A percentile compares a stretch with the other conserved stretches of the same genome.
Evolutionary conservation across 768 basidiomycete species (phyloP).

Genomic region (Fomitopsis serialis): DNA sequence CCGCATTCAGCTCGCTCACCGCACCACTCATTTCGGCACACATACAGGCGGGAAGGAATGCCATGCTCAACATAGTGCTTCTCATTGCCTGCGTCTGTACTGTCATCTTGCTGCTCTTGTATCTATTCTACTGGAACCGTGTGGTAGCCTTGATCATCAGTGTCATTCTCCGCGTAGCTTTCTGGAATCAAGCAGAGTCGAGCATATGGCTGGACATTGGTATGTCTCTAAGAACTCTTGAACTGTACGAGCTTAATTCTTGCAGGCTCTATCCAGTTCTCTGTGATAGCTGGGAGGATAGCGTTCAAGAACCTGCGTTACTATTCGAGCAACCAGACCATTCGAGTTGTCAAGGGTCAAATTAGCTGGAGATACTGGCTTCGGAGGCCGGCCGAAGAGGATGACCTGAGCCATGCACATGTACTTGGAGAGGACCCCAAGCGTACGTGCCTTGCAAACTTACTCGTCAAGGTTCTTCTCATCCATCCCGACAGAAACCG

Average conservation of each 20-base stretch:
- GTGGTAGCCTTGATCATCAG: conserved; percentile 68
- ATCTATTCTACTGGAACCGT: conserved; percentile 91
- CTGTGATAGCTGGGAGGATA: conserved; percentile 80
- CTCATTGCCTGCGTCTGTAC: conserved; percentile 60
- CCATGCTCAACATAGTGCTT: conserved; percentile 56
- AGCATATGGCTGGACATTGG: conserved; percentile 85
- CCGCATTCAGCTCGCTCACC: too few species aligned
- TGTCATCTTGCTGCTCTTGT: conserved; percentile 52
- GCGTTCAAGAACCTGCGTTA: conserved; percentile 85
- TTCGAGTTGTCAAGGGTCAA: conserved; percentile 78
- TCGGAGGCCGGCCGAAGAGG: conserved; percentile 69
- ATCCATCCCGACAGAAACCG: conserved; percentile 12
- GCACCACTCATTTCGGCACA: not conserved
- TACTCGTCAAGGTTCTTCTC: not conserved
- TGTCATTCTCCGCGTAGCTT: conserved; percentile 57
- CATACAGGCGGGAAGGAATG: not conserved
- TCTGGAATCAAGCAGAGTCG: conserved; percentile 73
- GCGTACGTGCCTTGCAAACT: conserved; percentile 32
- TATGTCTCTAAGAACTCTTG: conserved; percentile 23
- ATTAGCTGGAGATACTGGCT: conserved; percentile 96
- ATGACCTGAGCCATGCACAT: conserved; percentile 48
- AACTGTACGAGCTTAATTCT: conserved; percentile 4
- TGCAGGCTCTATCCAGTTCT: conserved; percentile 87
- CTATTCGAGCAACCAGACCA: conserved; percentile 88
- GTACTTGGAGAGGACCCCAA: conserved; percentile 42